A percentile compares a stretch with the other conserved stretches of the same genome.
These are phyloP conservation scores for Leccinum aurantiacum DNA, from an alignment of 768 basidiomycete species.

Conservation along the genomic window DNA sequence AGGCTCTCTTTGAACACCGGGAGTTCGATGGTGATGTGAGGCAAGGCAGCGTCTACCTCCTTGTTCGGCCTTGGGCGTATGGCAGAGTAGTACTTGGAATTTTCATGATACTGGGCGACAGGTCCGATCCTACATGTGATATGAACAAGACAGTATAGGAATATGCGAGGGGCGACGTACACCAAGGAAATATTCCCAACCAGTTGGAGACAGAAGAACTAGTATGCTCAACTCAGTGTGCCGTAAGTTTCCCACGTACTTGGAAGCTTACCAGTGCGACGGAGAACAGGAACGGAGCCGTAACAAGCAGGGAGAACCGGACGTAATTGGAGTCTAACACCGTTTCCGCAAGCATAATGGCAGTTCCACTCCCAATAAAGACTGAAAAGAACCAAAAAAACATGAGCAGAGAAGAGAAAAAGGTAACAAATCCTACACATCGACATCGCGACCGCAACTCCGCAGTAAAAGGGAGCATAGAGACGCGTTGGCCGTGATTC, in stretches of 20 bases:
- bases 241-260: background rate
- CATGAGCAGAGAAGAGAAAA: slow-evolving; percentile 10
- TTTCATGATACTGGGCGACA: slow-evolving; percentile 81
- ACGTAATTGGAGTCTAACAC: slow-evolving; percentile 57
- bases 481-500: slow-evolving; percentile 52
- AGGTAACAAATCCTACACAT: slow-evolving; percentile 47
- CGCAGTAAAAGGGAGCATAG: slow-evolving; percentile 72
- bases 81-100: slow-evolving; percentile 81
- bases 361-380: slow-evolving; percentile 65
- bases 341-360: slow-evolving; percentile 63
- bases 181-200: slow-evolving; percentile 59
- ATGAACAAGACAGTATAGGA: slow-evolving; percentile 8
- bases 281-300: slow-evolving; percentile 72
- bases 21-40: slow-evolving; percentile 78
- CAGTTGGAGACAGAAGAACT: slow-evolving; percentile 79
- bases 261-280: slow-evolving; percentile 57
- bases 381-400: slow-evolving; percentile 39
- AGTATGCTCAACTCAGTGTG: slow-evolving; percentile 8
- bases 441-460: slow-evolving; percentile 61
- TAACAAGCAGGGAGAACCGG: slow-evolving; percentile 65
- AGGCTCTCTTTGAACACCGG: slow-evolving; percentile 88
- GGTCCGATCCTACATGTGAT: slow-evolving; percentile 60
- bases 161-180: slow-evolving; percentile 35
- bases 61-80: slow-evolving; percentile 57
- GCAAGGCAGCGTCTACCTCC: slow-evolving; percentile 61